Evolutionary conservation across 495 filamentous ascomycete genomes (phyloP), one percentile per base, ranked within the genome.

Genomic region (Hyphodiscus hymeniophilus): DNA sequence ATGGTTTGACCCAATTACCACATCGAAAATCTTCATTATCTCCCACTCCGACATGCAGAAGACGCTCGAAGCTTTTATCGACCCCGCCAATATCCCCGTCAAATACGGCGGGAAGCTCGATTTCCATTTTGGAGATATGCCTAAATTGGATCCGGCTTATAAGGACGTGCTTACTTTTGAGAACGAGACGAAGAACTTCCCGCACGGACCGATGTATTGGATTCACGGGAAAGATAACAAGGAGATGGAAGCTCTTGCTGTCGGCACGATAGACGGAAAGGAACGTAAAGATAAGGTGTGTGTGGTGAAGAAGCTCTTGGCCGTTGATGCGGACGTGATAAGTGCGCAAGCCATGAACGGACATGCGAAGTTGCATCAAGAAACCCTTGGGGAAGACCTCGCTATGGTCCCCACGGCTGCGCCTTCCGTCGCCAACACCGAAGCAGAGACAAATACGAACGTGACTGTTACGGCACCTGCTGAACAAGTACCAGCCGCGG

Each of bases 1-100:
- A 59, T 95, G 89, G 89, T 94, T 94, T 61, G 89, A 95, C 66
- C 89, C 89, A 21, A 84, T 84, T 48, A 95, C 89, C 38, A 87
- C 88, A 3, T 89, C 85, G 51, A 94, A 95, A 67, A 94, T 95
- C 58, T 91, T 94, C 62, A 89, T 95, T 53, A 76, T 94, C 48
- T 72, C 72, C 42, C 65, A 77, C 18, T 57, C 73, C 26, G 81
- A 92, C 62, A 79, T 92, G 44, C 70, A 80, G 42, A 69, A 81
- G 5, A 89, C 86, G 3, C 73, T 95, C 11, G 76, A 77, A 47
- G 66, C 75, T 22, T 94, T 89, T 68, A 88, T 95, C 66, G 82
- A 92, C n/a, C 66, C 76, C 0, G 68, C 73, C 42, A 82, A 87
- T 58, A 86, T 95, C 38, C 89, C 89, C 11, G 85, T 84, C 64